Percentiles rank a stretch among this genome's conserved stretches.
phyloP scores from a whole-genome alignment of 306 rosid species.

The Trichosanthes cucumerina region DNA sequence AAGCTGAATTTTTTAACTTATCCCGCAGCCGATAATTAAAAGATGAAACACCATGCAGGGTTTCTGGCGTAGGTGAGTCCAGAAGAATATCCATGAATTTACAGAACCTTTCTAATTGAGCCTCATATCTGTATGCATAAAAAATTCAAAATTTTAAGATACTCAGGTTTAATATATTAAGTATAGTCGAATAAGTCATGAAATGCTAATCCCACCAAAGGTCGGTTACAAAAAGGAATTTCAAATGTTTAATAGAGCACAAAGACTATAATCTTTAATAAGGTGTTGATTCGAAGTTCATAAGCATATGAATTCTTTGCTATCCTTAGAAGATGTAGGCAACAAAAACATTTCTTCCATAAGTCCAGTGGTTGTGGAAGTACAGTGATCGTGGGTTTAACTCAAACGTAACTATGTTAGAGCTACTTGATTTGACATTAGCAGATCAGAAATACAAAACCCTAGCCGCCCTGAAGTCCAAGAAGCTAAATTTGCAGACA shows the following conservation, averaged over 20 bases:
- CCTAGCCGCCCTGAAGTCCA: too few relatives aligned
- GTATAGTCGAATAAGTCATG: background rate
- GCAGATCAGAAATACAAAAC: background rate
- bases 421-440: background rate
- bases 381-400: background rate
- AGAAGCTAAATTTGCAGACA: too few relatives aligned
- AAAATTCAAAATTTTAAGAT: background rate
- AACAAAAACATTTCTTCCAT: background rate
- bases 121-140: conserved; percentile 49
- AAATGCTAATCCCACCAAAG: too few relatives aligned
- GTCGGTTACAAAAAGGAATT: too few relatives aligned
- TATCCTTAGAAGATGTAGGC: background rate
- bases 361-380: background rate
- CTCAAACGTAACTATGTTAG: background rate
- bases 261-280: too few relatives aligned
- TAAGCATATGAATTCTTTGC: background rate
- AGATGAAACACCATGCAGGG: conserved; percentile 37
- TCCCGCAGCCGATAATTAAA: conserved; percentile 51
- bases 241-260: too few relatives aligned
- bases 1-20: conserved; percentile 61
- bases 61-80: conserved; percentile 83
- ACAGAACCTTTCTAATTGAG: conserved; percentile 71
- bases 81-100: conserved; percentile 73
- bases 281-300: background rate
- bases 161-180: background rate